Base-by-base conservation (phyloP, 129 eudicot species). In the Chrysanthemum seticuspe region DNA sequence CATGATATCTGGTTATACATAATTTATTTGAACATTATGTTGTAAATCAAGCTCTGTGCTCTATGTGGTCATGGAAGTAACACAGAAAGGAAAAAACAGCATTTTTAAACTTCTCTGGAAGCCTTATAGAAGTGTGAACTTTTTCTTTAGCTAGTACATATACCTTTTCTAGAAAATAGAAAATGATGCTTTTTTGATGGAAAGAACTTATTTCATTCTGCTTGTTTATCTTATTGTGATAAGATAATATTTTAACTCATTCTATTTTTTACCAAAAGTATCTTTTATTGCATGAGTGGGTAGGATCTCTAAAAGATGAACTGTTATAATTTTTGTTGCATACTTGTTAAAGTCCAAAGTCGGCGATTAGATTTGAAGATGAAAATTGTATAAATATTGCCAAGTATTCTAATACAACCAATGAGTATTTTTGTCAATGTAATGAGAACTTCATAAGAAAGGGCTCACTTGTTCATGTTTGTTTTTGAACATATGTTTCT, bases 31-130 rank as follows among this genome's bases (percentile, higher is more conserved):
- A 29, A 71, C 12, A 44, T 63, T 44, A 64, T 49, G 19, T 29
- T 18, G 49, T 65, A 50, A 40, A 65, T 34, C 51, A 34, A 55
- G 44, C 44, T 56, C 10, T 44, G 44, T 56, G 75, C 74, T 70
- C 31, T 62, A 29, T 29, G 34, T 31, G 67, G 31, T 40, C 10
- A 40, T 40, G 10, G 47, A 40, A 40, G 47, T 40, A 40, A 7
- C 8, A 40, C 10, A 7, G 47, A 40, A 40, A 34, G 44, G 44
- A 34, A 34, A 34, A 40, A 40, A 40, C 10, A 40, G 47, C 10
- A 7, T 1, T 40, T 40, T 40, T 40, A 40, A 36, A 40, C 10
- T 40, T 40, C 10, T 40, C 10, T 40, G 47, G 2, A 7, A 40
- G 47, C 47, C 47, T 6, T 40, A 0, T 40, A 40, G 10, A 8